A percentile compares a stretch with the other conserved stretches of the same genome.
phyloP scores from a whole-genome alignment of 768 basidiomycete species.

The Podaxis sp. region DNA sequence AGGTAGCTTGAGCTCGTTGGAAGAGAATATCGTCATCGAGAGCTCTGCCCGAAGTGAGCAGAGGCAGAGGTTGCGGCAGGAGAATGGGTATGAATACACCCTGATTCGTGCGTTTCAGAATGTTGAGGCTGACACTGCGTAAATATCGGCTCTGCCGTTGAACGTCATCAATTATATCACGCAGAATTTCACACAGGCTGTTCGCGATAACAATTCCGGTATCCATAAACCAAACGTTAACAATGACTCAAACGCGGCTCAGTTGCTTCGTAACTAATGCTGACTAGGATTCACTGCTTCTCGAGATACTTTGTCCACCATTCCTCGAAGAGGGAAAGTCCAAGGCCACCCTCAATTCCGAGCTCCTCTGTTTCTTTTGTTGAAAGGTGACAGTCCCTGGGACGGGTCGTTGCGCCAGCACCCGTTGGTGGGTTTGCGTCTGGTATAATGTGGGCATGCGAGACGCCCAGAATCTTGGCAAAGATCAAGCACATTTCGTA shows the following conservation, averaged over 20 bases:
- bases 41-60: background rate
- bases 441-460: constrained; percentile 74
- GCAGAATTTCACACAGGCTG: too few species aligned
- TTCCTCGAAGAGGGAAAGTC: constrained; percentile 70
- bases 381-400: constrained; percentile 78
- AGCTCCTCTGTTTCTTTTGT: constrained; percentile 74
- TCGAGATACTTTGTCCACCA: constrained; percentile 74
- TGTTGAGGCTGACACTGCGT: too few species aligned
- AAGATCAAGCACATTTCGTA: constrained; percentile 89
- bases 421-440: constrained; percentile 68
- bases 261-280: background rate
- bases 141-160: too few species aligned
- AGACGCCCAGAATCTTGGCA: constrained; percentile 64
- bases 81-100: background rate
- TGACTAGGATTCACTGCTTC: constrained; percentile 11
- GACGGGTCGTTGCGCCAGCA: constrained; percentile 68
- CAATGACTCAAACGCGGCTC: background rate
- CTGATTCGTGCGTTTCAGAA: too few species aligned
- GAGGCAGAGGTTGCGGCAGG: background rate
- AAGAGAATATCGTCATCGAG: constrained; percentile 3
- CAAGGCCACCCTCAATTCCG: constrained; percentile 56
- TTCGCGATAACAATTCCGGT: too few species aligned
- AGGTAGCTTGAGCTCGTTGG: background rate
- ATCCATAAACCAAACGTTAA: too few species aligned
- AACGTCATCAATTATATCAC: too few species aligned